A percentile compares a stretch with the other conserved stretches of the same genome.
These are phyloP conservation scores for Fragosphaeria purpurea DNA, from an alignment of 2,329 filamentous ascomycete species.

Conservation along the genomic window DNA sequence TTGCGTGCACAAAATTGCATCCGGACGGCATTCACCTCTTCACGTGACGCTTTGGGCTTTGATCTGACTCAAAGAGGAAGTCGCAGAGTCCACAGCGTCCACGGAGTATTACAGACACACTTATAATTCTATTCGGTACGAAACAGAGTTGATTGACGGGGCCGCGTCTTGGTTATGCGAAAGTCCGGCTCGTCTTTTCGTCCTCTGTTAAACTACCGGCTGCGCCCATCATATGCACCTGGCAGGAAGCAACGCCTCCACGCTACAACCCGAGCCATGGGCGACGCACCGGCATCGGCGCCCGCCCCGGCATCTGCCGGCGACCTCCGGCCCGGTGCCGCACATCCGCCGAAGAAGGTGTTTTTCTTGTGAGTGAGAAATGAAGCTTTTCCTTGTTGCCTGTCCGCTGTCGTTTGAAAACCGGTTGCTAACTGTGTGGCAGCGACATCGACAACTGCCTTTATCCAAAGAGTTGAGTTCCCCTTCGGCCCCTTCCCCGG, in stretches of 20 bases:
- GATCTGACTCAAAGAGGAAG: too few relatives aligned
- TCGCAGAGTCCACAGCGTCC: too few relatives aligned
- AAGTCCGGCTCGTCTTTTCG: constrained; percentile 4
- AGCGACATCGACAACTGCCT: constrained; percentile 99
- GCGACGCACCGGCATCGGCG: neutral
- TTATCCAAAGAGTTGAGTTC: constrained; percentile 66
- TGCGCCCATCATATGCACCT: constrained; percentile 3
- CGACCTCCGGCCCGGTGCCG: neutral
- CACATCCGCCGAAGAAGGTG: constrained; percentile 19
- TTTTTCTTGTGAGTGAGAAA: constrained; percentile 32
- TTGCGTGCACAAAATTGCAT: too few relatives aligned
- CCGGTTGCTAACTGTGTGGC: constrained; percentile 4
- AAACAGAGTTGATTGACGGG: too few relatives aligned
- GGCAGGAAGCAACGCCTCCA: neutral
- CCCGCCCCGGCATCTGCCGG: neutral
- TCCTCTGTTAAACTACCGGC: neutral
- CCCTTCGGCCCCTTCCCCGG: too few relatives aligned
- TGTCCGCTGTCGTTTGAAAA: neutral
- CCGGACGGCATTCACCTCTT: too few relatives aligned
- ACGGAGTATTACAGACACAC: too few relatives aligned
- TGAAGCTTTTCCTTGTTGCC: neutral
- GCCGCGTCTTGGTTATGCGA: constrained; percentile 14
- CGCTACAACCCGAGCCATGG: neutral
- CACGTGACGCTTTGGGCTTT: too few relatives aligned
- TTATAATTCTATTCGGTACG: too few relatives aligned